phyloP scores from a whole-genome alignment of 768 basidiomycete species.

The Hygrophoropsis aurantiaca region DNA sequence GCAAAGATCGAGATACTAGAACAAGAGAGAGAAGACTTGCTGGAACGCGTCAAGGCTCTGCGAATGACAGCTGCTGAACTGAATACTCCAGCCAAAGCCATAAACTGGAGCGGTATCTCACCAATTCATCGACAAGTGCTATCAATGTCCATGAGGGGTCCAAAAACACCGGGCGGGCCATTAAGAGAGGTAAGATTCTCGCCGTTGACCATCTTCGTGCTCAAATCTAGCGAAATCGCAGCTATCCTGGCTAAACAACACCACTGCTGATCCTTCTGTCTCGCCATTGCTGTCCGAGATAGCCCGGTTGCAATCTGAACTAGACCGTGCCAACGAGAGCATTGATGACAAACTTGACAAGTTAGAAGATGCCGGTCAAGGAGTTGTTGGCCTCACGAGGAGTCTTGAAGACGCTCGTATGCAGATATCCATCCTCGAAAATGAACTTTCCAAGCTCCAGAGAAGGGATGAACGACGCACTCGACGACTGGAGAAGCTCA shows the following conservation, averaged over 20 bases:
- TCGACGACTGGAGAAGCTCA: conserved; percentile 56
- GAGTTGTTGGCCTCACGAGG: conserved; percentile 67
- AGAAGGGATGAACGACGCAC: conserved; percentile 70
- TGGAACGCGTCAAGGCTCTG: conserved; percentile 65
- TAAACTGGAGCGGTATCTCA: conserved; percentile 63
- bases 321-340: conserved; percentile 77
- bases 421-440: conserved; percentile 57
- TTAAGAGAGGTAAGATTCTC: conserved; percentile 63
- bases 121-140: conserved; percentile 74
- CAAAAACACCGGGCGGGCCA: conserved; percentile 78
- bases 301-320: conserved; percentile 67
- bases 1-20: conserved; percentile 74
- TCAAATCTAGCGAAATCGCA: conserved; percentile 23
- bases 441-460: conserved; percentile 63
- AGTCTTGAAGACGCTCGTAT: conserved; percentile 71
- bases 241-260: conserved; percentile 75
- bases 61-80: conserved; percentile 52
- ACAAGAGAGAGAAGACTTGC: conserved; percentile 71
- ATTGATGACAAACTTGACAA: conserved; percentile 89
- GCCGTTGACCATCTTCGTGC: conserved; percentile 7
- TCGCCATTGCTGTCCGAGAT: conserved; percentile 74
- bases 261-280: conserved; percentile 52
- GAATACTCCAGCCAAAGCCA: conserved; percentile 56
- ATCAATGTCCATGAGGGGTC: conserved; percentile 64
- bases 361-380: conserved; percentile 78